phyloP scores from a whole-genome alignment of 176 grass and related monocot species.

The Urochloa ruziziensis region DNA sequence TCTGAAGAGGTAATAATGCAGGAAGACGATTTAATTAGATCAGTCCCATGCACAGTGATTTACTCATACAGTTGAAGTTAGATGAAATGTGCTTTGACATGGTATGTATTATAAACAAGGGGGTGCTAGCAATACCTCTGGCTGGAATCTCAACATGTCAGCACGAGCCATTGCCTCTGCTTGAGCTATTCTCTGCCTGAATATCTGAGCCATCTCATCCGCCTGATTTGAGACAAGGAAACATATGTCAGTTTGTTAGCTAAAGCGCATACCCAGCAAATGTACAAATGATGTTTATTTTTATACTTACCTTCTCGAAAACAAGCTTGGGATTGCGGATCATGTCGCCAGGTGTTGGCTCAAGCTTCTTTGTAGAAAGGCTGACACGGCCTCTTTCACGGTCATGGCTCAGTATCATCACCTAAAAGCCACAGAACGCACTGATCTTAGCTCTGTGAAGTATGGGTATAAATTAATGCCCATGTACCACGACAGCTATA shows the following conservation, averaged over 20 bases:
- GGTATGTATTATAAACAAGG: background rate
- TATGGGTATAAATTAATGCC: background rate
- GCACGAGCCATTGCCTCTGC: constrained; percentile 97
- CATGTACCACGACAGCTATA: constrained; percentile 33
- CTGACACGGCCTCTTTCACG: constrained; percentile 93
- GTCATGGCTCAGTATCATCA: constrained; percentile 97
- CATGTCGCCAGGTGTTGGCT: constrained; percentile 97
- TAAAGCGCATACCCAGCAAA: constrained; percentile 1
- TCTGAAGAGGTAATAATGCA: constrained; percentile 48
- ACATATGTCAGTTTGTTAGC: constrained; percentile 30
- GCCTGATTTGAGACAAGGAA: constrained; percentile 42
- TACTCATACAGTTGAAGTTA: background rate
- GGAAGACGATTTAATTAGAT: background rate
- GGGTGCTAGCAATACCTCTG: constrained; percentile 55
- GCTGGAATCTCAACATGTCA: constrained; percentile 94
- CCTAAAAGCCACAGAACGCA: constrained; percentile 38
- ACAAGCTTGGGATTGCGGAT: constrained; percentile 93
- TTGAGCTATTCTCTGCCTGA: constrained; percentile 96
- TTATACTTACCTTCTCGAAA: constrained; percentile 70
- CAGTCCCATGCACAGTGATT: background rate
- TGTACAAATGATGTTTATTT: background rate
- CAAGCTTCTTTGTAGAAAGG: constrained; percentile 94
- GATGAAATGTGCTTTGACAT: background rate
- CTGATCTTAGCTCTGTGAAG: constrained; percentile 11
- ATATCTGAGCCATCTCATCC: constrained; percentile 98